Evolutionary conservation across 495 filamentous ascomycete genomes (phyloP), one percentile per base, ranked within the genome.

Genomic region (Alectoria sarmentosa): DNA sequence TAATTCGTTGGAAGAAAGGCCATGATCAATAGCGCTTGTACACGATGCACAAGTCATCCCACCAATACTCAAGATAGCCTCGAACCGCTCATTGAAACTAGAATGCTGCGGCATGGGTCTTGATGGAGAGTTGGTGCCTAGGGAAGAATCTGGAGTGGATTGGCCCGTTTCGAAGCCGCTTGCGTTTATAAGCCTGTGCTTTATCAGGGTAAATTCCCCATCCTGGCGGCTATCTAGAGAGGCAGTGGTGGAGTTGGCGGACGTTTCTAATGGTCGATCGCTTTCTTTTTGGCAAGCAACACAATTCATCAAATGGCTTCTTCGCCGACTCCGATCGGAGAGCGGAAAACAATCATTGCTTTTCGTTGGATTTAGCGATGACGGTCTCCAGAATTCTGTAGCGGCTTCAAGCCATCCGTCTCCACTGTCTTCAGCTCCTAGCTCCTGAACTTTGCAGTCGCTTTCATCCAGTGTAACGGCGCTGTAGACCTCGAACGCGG

Each of bases 1-100:
- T 15, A 82, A 65, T 36, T 79, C 74, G 1, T 21, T 55, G 30
- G 52, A 23, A 60, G 80, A 69, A 13, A 88, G 67, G 58, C 76
- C 77, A 38, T 77, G 70, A 15, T 80, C 82, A 42, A 88, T 79
- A 42, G 75, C 77, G 64, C 81, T 79, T 26, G 79, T 80, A 66
- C 86, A 88, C 4, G 85, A 80, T 37, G 81, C 82, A 72, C 86
- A 88, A n/a, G 81, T 87, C 86, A 88, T 88, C 7, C 86, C 86
- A 11, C 74, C 76, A 65, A 88, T 81, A 58, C 76, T 78, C 6
- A 88, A 69, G 2, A 71, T 76, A 0, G 79, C 81, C 52, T 70
- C 74, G 66, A 75, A 34, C 3, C 49, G 62, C 26, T 30, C 36
- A 42, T 7, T 58, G 21, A 19, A 46, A 15, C 26, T 34, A 17